Conservation (phyloP, 768 basidiomycete genomes). For the Trametes cinnabarina region DNA sequence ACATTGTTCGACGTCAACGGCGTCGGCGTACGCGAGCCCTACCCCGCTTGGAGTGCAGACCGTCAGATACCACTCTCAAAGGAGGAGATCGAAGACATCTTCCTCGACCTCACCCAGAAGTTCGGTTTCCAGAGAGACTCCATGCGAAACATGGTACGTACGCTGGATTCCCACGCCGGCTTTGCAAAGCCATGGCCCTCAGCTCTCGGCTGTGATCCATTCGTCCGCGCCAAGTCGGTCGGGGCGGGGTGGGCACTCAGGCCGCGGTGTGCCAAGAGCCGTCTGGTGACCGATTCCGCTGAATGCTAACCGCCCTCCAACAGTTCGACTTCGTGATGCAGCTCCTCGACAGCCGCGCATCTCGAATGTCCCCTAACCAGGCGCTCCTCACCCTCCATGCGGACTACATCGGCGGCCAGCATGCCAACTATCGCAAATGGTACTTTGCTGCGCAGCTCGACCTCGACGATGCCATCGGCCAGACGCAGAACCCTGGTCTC, state of each 20-base stretch:
- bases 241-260: background rate
- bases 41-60: slow-evolving; percentile 92
- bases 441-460: slow-evolving; percentile 99
- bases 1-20: slow-evolving; percentile 65
- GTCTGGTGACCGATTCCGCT: background rate
- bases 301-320: background rate
- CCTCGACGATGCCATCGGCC: slow-evolving; percentile 94
- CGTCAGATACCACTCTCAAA: slow-evolving; percentile 95
- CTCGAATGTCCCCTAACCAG: slow-evolving; percentile 95
- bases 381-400: slow-evolving; percentile 94
- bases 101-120: slow-evolving; percentile 95
- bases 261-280: background rate
- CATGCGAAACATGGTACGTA: slow-evolving; percentile 87
- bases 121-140: slow-evolving; percentile 97
- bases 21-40: slow-evolving; percentile 68
- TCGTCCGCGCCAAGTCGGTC: background rate
- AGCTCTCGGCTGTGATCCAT: background rate
- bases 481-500: slow-evolving; percentile 87
- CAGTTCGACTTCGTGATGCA: slow-evolving; percentile 99
- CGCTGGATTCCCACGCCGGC: slow-evolving; percentile 2
- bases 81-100: slow-evolving; percentile 99
- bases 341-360: slow-evolving; percentile 92
- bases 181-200: background rate
- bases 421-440: slow-evolving; percentile 99
- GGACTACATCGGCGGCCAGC: slow-evolving; percentile 97